Percentiles rank a stretch among this genome's conserved stretches.
Evolutionary conservation across 257 asterid species (phyloP).

Genomic region (Fraxinus excelsior): DNA sequence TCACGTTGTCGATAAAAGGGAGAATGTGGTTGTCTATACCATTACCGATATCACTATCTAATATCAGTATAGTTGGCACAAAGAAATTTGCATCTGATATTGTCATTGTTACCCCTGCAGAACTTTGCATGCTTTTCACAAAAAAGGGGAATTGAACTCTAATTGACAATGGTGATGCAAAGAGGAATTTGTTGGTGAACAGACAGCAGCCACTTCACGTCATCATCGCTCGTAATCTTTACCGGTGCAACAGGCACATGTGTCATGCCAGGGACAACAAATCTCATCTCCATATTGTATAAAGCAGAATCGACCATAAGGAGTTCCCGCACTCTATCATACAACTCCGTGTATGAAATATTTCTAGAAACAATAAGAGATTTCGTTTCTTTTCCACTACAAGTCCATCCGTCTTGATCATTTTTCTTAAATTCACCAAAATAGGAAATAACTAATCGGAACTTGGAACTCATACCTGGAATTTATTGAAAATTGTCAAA

Average conservation of each 20-base stretch:
- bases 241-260: not conserved
- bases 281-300: not conserved
- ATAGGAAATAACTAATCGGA: not conserved
- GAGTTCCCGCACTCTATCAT: slow-evolving; percentile 1
- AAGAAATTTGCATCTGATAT: not conserved
- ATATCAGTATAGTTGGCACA: not conserved
- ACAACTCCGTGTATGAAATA: not conserved
- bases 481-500: not conserved
- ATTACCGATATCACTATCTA: not conserved
- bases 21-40: not conserved
- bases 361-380: slow-evolving; percentile 1
- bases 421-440: not conserved
- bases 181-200: not conserved
- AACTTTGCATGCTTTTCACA: not conserved
- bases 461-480: not conserved
- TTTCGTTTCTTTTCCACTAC: slow-evolving; percentile 2
- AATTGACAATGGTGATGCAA: not conserved
- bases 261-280: slow-evolving; percentile 3
- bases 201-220: not conserved
- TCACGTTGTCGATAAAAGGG: not conserved
- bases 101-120: not conserved
- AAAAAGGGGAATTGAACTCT: not conserved
- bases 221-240: not conserved
- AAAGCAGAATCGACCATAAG: not conserved
- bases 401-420: not conserved